Evolutionary conservation across 768 basidiomycete genomes (phyloP).

Genomic region (Amanita pseudoporphyria): DNA sequence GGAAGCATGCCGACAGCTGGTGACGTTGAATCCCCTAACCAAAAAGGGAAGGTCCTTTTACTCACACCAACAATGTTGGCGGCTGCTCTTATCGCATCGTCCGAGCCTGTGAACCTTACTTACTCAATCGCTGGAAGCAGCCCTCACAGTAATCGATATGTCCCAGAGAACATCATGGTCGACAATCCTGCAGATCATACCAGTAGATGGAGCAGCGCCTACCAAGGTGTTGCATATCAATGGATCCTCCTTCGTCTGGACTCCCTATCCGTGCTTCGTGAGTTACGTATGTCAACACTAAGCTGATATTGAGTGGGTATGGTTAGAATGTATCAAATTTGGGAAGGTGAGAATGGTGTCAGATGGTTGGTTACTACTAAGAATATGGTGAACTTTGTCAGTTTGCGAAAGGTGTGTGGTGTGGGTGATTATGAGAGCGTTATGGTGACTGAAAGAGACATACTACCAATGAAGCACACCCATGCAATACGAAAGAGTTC

Average conservation of each 20-base stretch:
- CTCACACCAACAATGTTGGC: neutral
- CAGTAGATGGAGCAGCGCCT: constrained; percentile 71
- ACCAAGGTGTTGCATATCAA: constrained; percentile 39
- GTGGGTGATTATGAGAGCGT: constrained; percentile 1
- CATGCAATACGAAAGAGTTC: constrained; percentile 82
- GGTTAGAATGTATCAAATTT: constrained; percentile 61
- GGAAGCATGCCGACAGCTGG: too few relatives aligned
- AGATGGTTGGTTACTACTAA: neutral
- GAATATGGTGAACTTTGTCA: constrained; percentile 14
- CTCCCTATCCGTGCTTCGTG: constrained; percentile 51
- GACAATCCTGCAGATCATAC: constrained; percentile 54
- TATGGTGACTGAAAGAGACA: constrained; percentile 2
- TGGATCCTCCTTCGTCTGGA: constrained; percentile 67
- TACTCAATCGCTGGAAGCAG: constrained; percentile 54
- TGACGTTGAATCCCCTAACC: too few relatives aligned
- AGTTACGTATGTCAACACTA: constrained; percentile 17
- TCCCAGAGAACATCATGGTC: constrained; percentile 57
- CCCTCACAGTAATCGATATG: constrained; percentile 64
- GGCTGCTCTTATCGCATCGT: constrained; percentile 6
- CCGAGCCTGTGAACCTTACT: constrained; percentile 19
- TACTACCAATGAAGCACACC: constrained; percentile 48
- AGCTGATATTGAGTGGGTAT: constrained; percentile 1
- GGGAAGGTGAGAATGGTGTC: constrained; percentile 50
- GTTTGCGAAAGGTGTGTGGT: constrained; percentile 32
- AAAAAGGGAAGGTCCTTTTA: too few relatives aligned